Evolutionary conservation across 164 flowering plant genomes (phyloP).

Genomic region (Vitis amurensis): DNA sequence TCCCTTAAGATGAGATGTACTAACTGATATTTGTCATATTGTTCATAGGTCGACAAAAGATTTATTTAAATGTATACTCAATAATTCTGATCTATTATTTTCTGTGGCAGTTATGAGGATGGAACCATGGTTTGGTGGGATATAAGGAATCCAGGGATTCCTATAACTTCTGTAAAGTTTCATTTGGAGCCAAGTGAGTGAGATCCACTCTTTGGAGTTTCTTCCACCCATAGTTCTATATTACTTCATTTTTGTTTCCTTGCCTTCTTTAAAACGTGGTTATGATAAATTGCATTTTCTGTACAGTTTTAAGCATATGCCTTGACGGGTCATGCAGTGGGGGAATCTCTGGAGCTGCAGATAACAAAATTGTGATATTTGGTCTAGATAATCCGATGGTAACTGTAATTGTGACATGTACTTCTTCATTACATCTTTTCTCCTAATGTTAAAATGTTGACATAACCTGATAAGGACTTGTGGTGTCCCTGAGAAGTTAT

Average conservation of each 20-base stretch:
- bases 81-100: background rate
- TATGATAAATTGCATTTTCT: background rate
- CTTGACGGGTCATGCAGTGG: constrained; percentile 66
- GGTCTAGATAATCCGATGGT: constrained; percentile 66
- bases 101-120: constrained; percentile 75
- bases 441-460: too few species aligned
- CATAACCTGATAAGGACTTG: too few species aligned
- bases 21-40: background rate
- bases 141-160: constrained; percentile 64
- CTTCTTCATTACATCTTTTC: too few species aligned
- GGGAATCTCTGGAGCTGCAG: constrained; percentile 87
- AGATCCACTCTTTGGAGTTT: background rate
- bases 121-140: constrained; percentile 95
- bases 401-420: constrained; percentile 8
- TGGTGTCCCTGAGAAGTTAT: too few species aligned
- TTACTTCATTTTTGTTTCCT: background rate
- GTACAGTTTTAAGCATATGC: constrained; percentile 67
- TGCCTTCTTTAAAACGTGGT: background rate
- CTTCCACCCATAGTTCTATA: background rate
- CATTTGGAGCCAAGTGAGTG: constrained; percentile 84
- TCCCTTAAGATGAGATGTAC: background rate
- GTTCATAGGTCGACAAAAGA: background rate
- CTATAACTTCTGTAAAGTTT: constrained; percentile 66
- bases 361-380: constrained; percentile 65
- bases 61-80: background rate